Percentiles rank a stretch among this genome's conserved stretches.
phyloP scores from a whole-genome alignment of 2,329 filamentous ascomycete species.

The Alternaria ventricosa region DNA sequence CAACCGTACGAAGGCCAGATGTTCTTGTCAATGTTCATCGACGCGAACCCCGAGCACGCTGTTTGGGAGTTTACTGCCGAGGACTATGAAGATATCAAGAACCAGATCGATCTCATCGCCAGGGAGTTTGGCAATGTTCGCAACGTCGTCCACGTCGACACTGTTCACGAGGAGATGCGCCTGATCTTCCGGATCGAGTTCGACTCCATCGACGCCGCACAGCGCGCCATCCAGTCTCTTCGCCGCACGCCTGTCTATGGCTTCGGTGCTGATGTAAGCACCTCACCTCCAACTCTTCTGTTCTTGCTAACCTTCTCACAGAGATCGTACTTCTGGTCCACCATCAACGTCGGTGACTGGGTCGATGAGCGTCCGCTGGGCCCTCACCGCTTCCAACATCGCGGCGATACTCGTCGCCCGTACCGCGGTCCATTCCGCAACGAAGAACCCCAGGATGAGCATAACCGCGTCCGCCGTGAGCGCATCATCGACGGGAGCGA shows the following conservation, averaged over 20 bases:
- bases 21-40: slow-evolving; percentile 24
- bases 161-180: slow-evolving; percentile 19
- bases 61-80: slow-evolving; percentile 18
- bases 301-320: slow-evolving; percentile 24
- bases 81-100: slow-evolving; percentile 22
- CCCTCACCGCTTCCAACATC: slow-evolving; percentile 27
- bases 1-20: slow-evolving; percentile 46
- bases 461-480: slow-evolving; percentile 49
- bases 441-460: slow-evolving; percentile 34
- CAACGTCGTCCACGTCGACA: slow-evolving; percentile 26
- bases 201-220: slow-evolving; percentile 35
- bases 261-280: slow-evolving; percentile 22
- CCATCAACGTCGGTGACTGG: slow-evolving; percentile 24
- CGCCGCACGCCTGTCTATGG: slow-evolving; percentile 17
- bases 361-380: slow-evolving; percentile 23
- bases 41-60: slow-evolving; percentile 18
- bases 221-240: slow-evolving; percentile 32
- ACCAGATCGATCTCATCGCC: slow-evolving; percentile 20
- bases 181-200: slow-evolving; percentile 42
- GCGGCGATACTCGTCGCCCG: slow-evolving; percentile 17
- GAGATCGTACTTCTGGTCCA: slow-evolving; percentile 31
- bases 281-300: background rate
- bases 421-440: background rate
- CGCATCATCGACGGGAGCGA: slow-evolving; percentile 53
- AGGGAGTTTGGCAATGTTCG: slow-evolving; percentile 26